These are phyloP conservation scores for Nitzschia inconspicua DNA, from an alignment of 108 stramenopile species.

Conservation along the genomic window DNA sequence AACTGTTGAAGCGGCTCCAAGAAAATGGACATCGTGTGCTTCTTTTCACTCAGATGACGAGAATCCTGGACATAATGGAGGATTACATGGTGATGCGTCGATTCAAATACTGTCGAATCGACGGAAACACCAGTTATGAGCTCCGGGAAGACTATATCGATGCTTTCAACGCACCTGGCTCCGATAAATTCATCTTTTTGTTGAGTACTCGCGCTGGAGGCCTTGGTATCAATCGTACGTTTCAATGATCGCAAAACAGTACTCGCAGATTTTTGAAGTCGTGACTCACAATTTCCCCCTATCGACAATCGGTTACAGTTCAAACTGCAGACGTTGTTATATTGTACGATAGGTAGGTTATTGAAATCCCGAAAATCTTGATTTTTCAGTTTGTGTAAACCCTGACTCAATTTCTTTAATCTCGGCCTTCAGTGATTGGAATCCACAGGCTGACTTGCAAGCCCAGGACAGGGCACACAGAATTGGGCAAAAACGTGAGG, in stretches of 20 bases:
- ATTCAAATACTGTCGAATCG: slow-evolving; percentile 92
- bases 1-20: slow-evolving; percentile 77
- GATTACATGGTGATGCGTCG: slow-evolving; percentile 85
- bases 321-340: slow-evolving; percentile 94
- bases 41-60: slow-evolving; percentile 98
- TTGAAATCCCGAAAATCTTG: too few relatives aligned
- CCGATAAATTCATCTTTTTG: slow-evolving; percentile 86
- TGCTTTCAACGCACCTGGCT: slow-evolving; percentile 87
- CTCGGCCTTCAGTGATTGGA: neutral
- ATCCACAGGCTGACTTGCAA: slow-evolving; percentile 60
- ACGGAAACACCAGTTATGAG: slow-evolving; percentile 95
- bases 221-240: slow-evolving; percentile 93
- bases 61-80: slow-evolving; percentile 94
- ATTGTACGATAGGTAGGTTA: slow-evolving; percentile 92
- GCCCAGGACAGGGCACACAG: slow-evolving; percentile 98
- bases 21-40: slow-evolving; percentile 92
- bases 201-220: slow-evolving; percentile 85
- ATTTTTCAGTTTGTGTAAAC: slow-evolving; percentile 15
- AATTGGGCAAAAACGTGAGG: slow-evolving; percentile 96
- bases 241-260: too few relatives aligned
- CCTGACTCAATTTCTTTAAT: too few relatives aligned
- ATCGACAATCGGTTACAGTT: too few relatives aligned
- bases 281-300: neutral
- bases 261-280: slow-evolving; percentile 26
- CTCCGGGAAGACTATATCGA: slow-evolving; percentile 90